phyloP scores from a whole-genome alignment of 805 yeast genomes.

The Zygosaccharomyces pseudorouxii region DNA sequence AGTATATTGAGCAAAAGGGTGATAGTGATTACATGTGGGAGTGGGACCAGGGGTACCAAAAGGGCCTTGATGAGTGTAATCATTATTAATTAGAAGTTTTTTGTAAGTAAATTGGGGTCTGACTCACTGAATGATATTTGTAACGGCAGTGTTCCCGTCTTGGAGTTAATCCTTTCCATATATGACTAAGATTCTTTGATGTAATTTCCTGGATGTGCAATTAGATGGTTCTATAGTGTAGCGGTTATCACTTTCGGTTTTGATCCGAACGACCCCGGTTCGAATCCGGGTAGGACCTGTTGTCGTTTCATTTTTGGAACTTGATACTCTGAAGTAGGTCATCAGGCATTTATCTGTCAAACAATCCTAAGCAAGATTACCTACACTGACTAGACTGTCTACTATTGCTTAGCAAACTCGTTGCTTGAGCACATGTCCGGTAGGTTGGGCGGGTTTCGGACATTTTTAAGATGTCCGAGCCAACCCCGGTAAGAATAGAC shows the following conservation, averaged over 20 bases:
- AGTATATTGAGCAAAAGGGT: constrained; percentile 58
- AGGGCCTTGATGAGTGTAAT: constrained; percentile 44
- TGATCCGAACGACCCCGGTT: constrained; percentile 81
- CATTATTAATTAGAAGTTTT: constrained; percentile 47
- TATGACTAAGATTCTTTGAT: no score
- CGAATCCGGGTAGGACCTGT: constrained; percentile 80
- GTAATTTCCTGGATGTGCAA: no score
- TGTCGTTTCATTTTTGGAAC: constrained; percentile 15
- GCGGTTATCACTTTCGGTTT: constrained; percentile 79
- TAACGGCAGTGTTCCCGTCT: no score
- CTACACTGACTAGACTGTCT: no score
- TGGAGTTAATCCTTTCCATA: background rate
- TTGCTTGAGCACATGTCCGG: no score
- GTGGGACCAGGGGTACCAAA: constrained; percentile 80
- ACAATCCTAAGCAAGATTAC: no score
- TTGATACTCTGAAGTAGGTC: no score
- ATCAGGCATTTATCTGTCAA: no score
- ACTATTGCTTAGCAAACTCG: no score
- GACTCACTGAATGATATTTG: background rate
- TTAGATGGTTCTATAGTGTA: constrained; percentile 52
- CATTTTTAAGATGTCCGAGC: background rate
- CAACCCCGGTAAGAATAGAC: background rate
- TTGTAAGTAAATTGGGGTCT: constrained; percentile 59
- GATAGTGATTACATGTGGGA: constrained; percentile 66
- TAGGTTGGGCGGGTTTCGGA: no score